phyloP scores from a whole-genome alignment of 768 basidiomycete species.

The Amanita pseudoporphyria region DNA sequence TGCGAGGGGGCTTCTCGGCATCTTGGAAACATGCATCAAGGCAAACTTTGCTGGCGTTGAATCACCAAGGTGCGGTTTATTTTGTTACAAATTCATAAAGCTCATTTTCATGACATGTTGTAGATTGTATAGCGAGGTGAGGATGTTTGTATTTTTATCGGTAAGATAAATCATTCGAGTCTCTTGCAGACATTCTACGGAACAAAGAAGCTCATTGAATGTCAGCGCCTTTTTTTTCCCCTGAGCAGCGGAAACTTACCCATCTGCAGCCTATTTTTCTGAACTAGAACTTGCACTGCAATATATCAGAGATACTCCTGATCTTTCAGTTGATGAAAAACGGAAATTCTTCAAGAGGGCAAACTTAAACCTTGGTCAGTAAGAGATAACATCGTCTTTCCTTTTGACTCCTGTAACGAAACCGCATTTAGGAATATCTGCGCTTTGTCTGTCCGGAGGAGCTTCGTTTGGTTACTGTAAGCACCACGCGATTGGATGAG shows the following conservation, averaged over 20 bases:
- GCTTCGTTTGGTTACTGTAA: slow-evolving; percentile 91
- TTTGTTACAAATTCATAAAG: background rate
- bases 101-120: background rate
- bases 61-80: slow-evolving; percentile 48
- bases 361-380: slow-evolving; percentile 73
- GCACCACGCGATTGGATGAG: slow-evolving; percentile 13
- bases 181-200: slow-evolving; percentile 72
- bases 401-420: background rate
- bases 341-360: slow-evolving; percentile 83
- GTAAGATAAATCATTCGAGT: slow-evolving; percentile 11
- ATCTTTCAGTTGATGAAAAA: slow-evolving; percentile 81
- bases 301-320: slow-evolving; percentile 64
- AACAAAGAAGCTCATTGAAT: slow-evolving; percentile 85
- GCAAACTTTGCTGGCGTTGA: slow-evolving; percentile 93
- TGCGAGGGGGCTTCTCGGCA: slow-evolving; percentile 77
- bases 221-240: slow-evolving; percentile 26
- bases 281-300: slow-evolving; percentile 72
- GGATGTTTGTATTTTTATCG: slow-evolving; percentile 20
- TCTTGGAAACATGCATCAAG: slow-evolving; percentile 84
- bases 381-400: background rate
- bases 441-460: slow-evolving; percentile 93
- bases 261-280: slow-evolving; percentile 57
- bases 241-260: slow-evolving; percentile 7
- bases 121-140: slow-evolving; percentile 89
- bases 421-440: slow-evolving; percentile 47